Base-by-base conservation (phyloP, 2,329 filamentous ascomycete species). In the Botrytis elliptica region DNA sequence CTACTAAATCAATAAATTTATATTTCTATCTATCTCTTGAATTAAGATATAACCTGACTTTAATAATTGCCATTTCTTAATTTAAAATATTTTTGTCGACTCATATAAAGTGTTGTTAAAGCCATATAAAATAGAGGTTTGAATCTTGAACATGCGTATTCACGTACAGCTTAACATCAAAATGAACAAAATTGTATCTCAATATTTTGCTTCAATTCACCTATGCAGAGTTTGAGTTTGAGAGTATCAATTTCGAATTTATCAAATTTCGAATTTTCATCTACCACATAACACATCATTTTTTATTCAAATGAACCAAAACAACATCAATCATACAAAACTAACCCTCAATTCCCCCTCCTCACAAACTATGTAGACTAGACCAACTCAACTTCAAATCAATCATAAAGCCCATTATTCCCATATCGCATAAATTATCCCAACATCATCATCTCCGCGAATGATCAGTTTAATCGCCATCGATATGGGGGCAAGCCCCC, bases 21-120 rank as follows among this genome's bases (percentile, higher is more conserved):
- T 29, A 40, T 63, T n/a, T 29, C 22, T 63, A 1, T 42, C 12
- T 29, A 29, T 38, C 10, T 38, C 10, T 25, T 10, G 3, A 25
- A 9, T 38, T 52, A 8, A 12, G 9, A 4, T 20, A 1, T 18
- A 42, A 42, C 0, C 8, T 16, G 12, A n/a, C 9, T 29, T 44
- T 18, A 33, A 44, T 0, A 0, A 9, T 44, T 44, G 0, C 1
- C 7, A 5, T 22, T 64, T 12, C 8, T 29, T 4, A 0, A 42
- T 33, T 33, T 33, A 33, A 33, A 33, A 4, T 3, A 33, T 33
- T 33, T 33, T 33, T 33, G 33, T 33, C 33, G 33, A 33, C 33
- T 33, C 33, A 33, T 4, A 33, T 33, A 33, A 33, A 33, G 33
- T 33, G 33, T 33, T 33, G 33, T 33, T 33, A 44, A 6, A 20